Conservation (phyloP, 2,329 filamentous ascomycete species). For the Ceratocystis smalleyi region DNA sequence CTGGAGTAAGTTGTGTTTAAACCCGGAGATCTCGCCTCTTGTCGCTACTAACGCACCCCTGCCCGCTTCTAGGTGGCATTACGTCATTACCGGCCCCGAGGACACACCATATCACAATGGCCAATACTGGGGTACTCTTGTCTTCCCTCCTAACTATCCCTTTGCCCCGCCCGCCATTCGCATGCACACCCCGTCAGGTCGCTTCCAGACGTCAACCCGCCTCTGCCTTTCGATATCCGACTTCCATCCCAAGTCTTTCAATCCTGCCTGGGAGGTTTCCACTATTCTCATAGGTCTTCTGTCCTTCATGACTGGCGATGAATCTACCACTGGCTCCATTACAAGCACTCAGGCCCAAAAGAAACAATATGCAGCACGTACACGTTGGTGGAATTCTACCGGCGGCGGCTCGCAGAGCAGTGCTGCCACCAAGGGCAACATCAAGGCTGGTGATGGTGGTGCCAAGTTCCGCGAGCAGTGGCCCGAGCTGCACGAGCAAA, state of each 20-base stretch:
- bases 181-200: constrained; percentile 94
- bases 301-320: constrained; percentile 96
- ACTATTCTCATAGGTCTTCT: constrained; percentile 89
- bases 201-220: constrained; percentile 83
- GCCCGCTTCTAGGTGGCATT: constrained; percentile 55
- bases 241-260: constrained; percentile 96
- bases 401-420: constrained; percentile 61
- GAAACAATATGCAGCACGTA: constrained; percentile 57
- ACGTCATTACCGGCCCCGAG: constrained; percentile 86
- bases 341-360: constrained; percentile 63
- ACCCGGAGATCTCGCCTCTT: neutral
- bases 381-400: constrained; percentile 93
- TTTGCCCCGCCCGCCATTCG: constrained; percentile 94
- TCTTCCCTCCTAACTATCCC: constrained; percentile 92
- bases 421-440: constrained; percentile 51
- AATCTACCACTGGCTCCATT: constrained; percentile 92
- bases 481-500: constrained; percentile 77
- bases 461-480: constrained; percentile 80
- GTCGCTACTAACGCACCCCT: constrained; percentile 17
- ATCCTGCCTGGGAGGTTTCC: constrained; percentile 94
- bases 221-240: constrained; percentile 93
- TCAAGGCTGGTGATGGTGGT: constrained; percentile 84
- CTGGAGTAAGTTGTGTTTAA: constrained; percentile 49
- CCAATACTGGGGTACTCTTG: constrained; percentile 94
- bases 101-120: constrained; percentile 86